A percentile compares a stretch with the other conserved stretches of the same genome.
These are phyloP conservation scores for Backusella morwellensis DNA, from an alignment of 192 early-diverging fungal genomes.

Conservation along the genomic window DNA sequence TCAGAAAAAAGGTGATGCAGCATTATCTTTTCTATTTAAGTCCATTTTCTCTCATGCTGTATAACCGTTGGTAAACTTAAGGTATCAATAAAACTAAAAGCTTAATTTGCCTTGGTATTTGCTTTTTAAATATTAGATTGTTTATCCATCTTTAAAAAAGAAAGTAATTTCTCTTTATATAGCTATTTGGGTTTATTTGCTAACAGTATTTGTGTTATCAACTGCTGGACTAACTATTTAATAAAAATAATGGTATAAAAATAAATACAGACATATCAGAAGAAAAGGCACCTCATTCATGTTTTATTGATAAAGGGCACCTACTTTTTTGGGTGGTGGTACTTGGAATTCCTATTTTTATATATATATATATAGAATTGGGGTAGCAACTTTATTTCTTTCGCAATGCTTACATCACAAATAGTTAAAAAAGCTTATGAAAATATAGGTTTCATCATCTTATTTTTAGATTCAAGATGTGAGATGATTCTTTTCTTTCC, in stretches of 20 bases:
- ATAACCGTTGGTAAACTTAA: background rate
- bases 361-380: background rate
- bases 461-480: constrained; percentile 2
- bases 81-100: background rate
- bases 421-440: background rate
- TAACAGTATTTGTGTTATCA: background rate
- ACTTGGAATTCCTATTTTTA: background rate
- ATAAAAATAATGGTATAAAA: background rate
- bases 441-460: background rate
- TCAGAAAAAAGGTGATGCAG: background rate
- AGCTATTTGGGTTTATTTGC: background rate
- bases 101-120: background rate
- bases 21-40: background rate
- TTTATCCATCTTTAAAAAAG: background rate
- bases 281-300: background rate
- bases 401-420: background rate
- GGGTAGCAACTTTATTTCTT: background rate
- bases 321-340: background rate
- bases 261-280: background rate
- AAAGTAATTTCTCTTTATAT: background rate
- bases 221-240: background rate
- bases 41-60: background rate
- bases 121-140: no score
- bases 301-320: background rate
- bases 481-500: background rate